Conservation (phyloP, 192 early-diverging fungal species). For the Entrophospora sp. region DNA sequence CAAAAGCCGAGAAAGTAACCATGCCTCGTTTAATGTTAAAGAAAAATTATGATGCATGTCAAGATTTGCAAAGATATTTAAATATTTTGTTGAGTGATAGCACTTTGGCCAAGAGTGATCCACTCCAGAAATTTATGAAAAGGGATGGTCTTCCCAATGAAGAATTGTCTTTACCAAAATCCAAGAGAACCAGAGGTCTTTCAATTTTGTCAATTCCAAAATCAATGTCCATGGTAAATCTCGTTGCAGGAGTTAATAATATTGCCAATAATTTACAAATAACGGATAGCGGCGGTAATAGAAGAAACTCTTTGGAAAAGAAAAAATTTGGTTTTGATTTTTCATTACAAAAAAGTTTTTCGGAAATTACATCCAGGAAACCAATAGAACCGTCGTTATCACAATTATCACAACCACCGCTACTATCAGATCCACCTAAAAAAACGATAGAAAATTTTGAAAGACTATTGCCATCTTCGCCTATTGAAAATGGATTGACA, state of each 20-base stretch:
- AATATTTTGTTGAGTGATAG: slow-evolving; percentile 13
- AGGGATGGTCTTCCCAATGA: slow-evolving; percentile 4
- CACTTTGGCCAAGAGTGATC: background rate
- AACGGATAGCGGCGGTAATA: too few species aligned
- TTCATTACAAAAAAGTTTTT: too few species aligned
- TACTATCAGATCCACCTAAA: too few species aligned
- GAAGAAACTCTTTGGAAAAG: too few species aligned
- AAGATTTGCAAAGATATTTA: slow-evolving; percentile 6
- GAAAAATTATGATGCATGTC: slow-evolving; percentile 4
- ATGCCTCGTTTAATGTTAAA: slow-evolving; percentile 12
- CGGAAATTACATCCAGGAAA: too few species aligned
- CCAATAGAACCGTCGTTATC: too few species aligned
- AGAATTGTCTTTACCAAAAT: background rate
- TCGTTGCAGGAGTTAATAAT: background rate
- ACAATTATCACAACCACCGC: too few species aligned
- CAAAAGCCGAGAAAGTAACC: slow-evolving; percentile 11
- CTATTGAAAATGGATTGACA: too few species aligned
- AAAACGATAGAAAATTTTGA: too few species aligned
- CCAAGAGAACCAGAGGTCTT: background rate
- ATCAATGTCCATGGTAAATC: slow-evolving; percentile 15
- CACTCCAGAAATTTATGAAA: slow-evolving; percentile 16
- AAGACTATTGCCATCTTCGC: too few species aligned
- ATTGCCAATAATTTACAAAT: background rate
- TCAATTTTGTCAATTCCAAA: slow-evolving; percentile 7
- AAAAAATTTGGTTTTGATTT: too few species aligned